Evolutionary conservation across 2,329 filamentous ascomycete genomes (phyloP).

Genomic region (Aschersonia sp.): DNA sequence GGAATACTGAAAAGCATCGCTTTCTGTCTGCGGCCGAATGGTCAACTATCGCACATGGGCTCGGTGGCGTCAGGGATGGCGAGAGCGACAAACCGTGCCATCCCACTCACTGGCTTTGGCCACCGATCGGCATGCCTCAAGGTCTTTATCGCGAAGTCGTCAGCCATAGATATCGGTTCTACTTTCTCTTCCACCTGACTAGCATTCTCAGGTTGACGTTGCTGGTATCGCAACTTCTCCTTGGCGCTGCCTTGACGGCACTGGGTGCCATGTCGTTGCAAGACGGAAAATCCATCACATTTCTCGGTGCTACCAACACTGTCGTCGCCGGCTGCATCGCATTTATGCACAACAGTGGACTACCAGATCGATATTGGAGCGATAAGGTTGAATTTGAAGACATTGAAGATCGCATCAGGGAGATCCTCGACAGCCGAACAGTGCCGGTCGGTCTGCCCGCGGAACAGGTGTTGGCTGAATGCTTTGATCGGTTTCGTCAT

Average conservation of each 20-base stretch:
- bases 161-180: constrained; percentile 26
- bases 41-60: constrained; percentile 28
- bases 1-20: constrained; percentile 12
- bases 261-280: constrained; percentile 26
- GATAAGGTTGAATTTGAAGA: constrained; percentile 33
- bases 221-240: constrained; percentile 32
- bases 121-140: constrained; percentile 29
- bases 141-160: constrained; percentile 36
- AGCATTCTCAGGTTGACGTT: constrained; percentile 27
- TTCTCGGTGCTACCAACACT: constrained; percentile 36
- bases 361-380: constrained; percentile 35
- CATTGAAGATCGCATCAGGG: constrained; percentile 34
- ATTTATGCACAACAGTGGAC: constrained; percentile 36
- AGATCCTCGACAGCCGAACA: constrained; percentile 32
- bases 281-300: constrained; percentile 27
- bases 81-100: constrained; percentile 27
- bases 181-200: constrained; percentile 27
- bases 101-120: constrained; percentile 27
- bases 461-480: constrained; percentile 31
- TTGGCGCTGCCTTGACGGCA: constrained; percentile 34
- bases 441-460: constrained; percentile 25
- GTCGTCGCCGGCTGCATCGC: constrained; percentile 34
- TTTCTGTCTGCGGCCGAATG: constrained; percentile 29
- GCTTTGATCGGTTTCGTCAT: constrained; percentile 28
- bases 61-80: constrained; percentile 30